phyloP scores from a whole-genome alignment of 2,329 filamentous ascomycete species.

The Coniochaeta ligniaria region DNA sequence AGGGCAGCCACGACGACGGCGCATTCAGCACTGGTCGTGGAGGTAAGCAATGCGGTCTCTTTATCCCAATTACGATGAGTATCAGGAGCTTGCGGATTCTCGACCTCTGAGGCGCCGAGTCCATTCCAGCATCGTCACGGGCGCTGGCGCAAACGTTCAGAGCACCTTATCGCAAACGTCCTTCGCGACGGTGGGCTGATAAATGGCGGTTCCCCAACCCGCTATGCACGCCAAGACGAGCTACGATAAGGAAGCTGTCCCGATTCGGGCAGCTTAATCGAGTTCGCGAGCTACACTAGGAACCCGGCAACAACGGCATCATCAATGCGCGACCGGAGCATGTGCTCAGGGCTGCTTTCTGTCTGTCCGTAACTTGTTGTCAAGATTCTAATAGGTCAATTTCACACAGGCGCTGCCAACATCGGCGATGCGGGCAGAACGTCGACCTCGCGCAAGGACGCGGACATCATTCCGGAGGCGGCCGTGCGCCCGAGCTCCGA shows the following conservation, averaged over 20 bases:
- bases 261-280: background rate
- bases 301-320: background rate
- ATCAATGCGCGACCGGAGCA: background rate
- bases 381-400: background rate
- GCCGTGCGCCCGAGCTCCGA: conserved; percentile 41
- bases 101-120: background rate
- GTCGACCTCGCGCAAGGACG: conserved; percentile 35
- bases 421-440: conserved; percentile 42
- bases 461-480: conserved; percentile 43
- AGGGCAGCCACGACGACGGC: conserved; percentile 50
- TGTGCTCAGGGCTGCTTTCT: background rate
- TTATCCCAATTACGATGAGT: background rate
- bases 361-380: background rate
- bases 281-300: background rate
- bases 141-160: background rate
- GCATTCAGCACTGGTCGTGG: conserved; percentile 52
- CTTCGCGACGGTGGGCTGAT: background rate
- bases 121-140: background rate
- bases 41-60: conserved; percentile 28
- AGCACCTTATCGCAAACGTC: background rate
- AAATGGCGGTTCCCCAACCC: background rate
- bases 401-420: conserved; percentile 46
- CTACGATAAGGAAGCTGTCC: background rate
- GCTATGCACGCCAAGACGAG: background rate
- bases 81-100: background rate